phyloP scores from a whole-genome alignment of 2,329 filamentous ascomycete species.

The Botrytis elliptica region DNA sequence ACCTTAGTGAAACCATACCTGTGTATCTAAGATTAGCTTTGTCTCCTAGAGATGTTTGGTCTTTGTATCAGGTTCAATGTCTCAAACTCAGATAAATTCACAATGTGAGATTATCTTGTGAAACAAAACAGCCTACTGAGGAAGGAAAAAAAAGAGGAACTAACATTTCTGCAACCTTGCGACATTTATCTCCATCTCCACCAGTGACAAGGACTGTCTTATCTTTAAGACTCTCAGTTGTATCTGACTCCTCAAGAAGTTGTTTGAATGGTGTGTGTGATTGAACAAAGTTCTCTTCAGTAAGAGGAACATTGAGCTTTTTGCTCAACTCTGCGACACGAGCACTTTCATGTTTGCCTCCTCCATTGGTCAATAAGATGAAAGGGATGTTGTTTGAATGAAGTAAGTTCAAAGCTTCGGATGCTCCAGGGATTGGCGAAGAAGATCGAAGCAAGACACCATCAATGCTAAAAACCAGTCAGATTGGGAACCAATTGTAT shows the following conservation, averaged over 20 bases:
- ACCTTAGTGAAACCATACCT: conserved; percentile 77
- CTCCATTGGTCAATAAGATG: conserved; percentile 94
- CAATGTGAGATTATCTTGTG: background rate
- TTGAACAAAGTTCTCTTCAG: conserved; percentile 74
- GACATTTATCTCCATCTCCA: conserved; percentile 43
- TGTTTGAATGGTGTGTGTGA: conserved; percentile 87
- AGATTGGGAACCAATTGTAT: conserved; percentile 1
- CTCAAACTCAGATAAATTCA: background rate
- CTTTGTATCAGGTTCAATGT: background rate
- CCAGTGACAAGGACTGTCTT: conserved; percentile 75
- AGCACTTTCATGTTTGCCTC: conserved; percentile 76
- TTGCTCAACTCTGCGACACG: conserved; percentile 68
- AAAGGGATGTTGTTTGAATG: conserved; percentile 78
- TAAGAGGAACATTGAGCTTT: conserved; percentile 63
- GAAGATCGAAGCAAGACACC: conserved; percentile 88
- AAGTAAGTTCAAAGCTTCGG: conserved; percentile 70
- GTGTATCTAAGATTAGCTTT: conserved; percentile 18
- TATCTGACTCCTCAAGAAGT: conserved; percentile 58
- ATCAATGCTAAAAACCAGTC: conserved; percentile 58
- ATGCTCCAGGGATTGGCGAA: conserved; percentile 74
- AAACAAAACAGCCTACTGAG: background rate
- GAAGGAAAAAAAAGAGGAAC: conserved; percentile 33
- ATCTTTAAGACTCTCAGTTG: conserved; percentile 52
- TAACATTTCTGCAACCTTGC: conserved; percentile 62
- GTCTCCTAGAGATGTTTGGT: background rate